phyloP scores from a whole-genome alignment of 805 yeast species.

The Starmerella floris region DNA sequence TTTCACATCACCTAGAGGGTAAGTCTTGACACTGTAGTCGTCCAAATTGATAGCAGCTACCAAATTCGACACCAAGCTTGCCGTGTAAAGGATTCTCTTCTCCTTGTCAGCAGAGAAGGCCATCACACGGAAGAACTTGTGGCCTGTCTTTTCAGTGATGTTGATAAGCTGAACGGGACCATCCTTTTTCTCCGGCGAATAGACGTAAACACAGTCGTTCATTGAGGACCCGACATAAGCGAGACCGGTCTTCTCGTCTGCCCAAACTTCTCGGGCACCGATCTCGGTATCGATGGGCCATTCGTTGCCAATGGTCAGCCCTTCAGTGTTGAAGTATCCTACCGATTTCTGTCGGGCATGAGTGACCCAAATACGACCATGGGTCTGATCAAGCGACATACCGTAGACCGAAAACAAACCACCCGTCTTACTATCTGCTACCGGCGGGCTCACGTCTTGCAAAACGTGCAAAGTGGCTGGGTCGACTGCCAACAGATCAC shows the following conservation, averaged over 20 bases:
- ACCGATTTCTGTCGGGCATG: slow-evolving; percentile 11
- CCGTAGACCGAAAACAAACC: slow-evolving; percentile 8
- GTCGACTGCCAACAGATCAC: slow-evolving; percentile 9
- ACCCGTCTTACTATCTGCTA: neutral
- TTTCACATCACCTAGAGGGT: slow-evolving; percentile 5
- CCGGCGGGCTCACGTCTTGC: neutral
- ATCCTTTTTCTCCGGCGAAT: neutral
- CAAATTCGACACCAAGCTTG: slow-evolving; percentile 1
- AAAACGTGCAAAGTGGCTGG: slow-evolving; percentile 2
- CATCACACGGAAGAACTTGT: slow-evolving; percentile 8
- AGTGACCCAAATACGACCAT: slow-evolving; percentile 7
- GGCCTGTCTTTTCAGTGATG: neutral
- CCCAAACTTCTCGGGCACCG: slow-evolving; percentile 7
- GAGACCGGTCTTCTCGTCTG: neutral
- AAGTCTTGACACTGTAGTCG: slow-evolving; percentile 4
- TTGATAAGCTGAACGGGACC: neutral
- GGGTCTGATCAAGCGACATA: slow-evolving; percentile 1
- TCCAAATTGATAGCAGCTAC: slow-evolving; percentile 10
- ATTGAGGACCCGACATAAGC: slow-evolving; percentile 5
- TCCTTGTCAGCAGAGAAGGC: slow-evolving; percentile 2
- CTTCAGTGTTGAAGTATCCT: slow-evolving; percentile 2
- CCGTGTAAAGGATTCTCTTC: slow-evolving; percentile 8
- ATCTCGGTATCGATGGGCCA: neutral
- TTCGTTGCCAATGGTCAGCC: slow-evolving; percentile 4
- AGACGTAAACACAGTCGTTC: slow-evolving; percentile 3